Evolutionary conservation across 345 rosid species (phyloP).

Genomic region (Dovyalis caffra): DNA sequence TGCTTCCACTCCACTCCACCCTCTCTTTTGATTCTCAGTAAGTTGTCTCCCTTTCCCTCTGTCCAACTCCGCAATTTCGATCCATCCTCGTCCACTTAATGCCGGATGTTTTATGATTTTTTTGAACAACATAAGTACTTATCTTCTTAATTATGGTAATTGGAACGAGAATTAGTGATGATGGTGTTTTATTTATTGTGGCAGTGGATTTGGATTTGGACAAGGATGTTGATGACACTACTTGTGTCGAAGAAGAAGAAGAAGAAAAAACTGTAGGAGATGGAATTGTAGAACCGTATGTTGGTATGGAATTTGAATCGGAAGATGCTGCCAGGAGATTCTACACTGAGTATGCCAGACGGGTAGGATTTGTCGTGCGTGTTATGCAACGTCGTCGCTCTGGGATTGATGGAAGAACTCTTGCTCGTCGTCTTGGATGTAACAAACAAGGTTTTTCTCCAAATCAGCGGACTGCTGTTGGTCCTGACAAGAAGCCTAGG

Average conservation of each 20-base stretch:
- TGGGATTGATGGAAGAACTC: conserved; percentile 71
- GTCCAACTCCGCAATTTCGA: not conserved
- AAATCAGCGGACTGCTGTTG: conserved; percentile 36
- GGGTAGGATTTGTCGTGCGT: conserved; percentile 65
- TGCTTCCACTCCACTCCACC: not conserved
- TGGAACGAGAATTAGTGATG: not conserved
- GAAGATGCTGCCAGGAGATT: conserved; percentile 72
- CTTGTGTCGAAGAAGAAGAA: conserved; percentile 36
- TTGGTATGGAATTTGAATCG: conserved; percentile 79
- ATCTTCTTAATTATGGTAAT: too few species aligned
- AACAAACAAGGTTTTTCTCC: conserved; percentile 83
- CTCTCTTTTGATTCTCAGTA: not conserved
- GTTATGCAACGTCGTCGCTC: conserved; percentile 82
- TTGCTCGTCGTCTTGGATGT: conserved; percentile 82
- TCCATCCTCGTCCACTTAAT: too few species aligned
- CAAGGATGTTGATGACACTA: conserved; percentile 33
- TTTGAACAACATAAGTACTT: too few species aligned
- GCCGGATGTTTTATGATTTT: too few species aligned
- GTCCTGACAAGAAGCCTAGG: conserved; percentile 54
- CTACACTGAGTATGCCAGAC: conserved; percentile 62
- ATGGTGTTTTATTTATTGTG: not conserved
- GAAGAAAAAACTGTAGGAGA: conserved; percentile 34
- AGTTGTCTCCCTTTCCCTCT: not conserved
- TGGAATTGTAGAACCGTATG: conserved; percentile 52
- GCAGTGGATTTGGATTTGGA: conserved; percentile 67